phyloP scores from a whole-genome alignment of 352 stramenopile species.

The Discostella stelligera region DNA sequence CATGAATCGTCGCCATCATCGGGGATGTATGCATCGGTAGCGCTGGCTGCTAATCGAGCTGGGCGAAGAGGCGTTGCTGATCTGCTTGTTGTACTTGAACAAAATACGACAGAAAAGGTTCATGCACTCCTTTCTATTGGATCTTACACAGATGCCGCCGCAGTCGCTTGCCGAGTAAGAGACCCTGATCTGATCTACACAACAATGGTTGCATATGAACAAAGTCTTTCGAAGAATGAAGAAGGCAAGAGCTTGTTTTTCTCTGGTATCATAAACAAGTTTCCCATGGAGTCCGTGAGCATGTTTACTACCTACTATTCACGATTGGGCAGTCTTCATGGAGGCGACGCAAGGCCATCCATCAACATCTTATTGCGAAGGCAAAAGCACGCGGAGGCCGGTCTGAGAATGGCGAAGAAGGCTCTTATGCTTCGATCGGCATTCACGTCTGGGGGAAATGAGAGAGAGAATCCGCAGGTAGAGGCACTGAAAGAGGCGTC shows the following conservation, averaged over 20 bases:
- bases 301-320: conserved; percentile 52
- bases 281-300: conserved; percentile 71
- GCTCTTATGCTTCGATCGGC: conserved; percentile 36
- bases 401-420: conserved; percentile 55
- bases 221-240: conserved; percentile 31
- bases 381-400: conserved; percentile 64
- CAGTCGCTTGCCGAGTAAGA: conserved; percentile 62
- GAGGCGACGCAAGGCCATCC: conserved; percentile 55
- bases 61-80: conserved; percentile 70
- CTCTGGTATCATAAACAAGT: conserved; percentile 69
- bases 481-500: conserved; percentile 66
- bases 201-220: conserved; percentile 66
- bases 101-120: conserved; percentile 74
- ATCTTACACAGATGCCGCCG: conserved; percentile 68
- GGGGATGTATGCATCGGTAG: conserved; percentile 74
- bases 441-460: conserved; percentile 27
- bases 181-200: conserved; percentile 76
- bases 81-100: conserved; percentile 75
- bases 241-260: conserved; percentile 56
- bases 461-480: conserved; percentile 58
- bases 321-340: conserved; percentile 27
- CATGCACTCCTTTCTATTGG: conserved; percentile 69
- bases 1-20: conserved; percentile 43
- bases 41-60: conserved; percentile 68
- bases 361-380: conserved; percentile 60